Conservation (phyloP, 345 rosid genomes). For the Pseudoturritis turrita region DNA sequence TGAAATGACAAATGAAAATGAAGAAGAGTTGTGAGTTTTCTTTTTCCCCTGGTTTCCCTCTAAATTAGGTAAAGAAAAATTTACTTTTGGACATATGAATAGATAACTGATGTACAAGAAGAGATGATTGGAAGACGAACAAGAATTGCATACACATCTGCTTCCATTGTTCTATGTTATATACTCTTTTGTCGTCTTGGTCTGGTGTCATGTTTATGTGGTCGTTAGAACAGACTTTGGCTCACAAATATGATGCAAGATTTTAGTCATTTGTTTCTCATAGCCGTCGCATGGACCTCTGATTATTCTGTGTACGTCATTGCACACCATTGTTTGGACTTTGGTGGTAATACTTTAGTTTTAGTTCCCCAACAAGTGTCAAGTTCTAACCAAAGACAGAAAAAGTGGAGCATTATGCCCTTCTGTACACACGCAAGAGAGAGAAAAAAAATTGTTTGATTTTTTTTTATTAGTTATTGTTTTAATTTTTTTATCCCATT, state of each 20-base stretch:
- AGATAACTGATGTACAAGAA: constrained; percentile 12
- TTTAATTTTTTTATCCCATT: too few species aligned
- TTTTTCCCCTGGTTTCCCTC: not conserved
- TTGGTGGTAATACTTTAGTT: too few species aligned
- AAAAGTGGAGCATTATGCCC: too few species aligned
- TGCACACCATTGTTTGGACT: too few species aligned
- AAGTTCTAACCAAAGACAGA: too few species aligned
- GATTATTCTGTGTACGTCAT: too few species aligned
- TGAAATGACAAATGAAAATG: constrained; percentile 30
- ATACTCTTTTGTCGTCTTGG: constrained; percentile 4
- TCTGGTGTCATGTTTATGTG: constrained; percentile 3
- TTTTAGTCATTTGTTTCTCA: too few species aligned
- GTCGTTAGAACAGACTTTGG: not conserved
- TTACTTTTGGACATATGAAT: constrained; percentile 10
- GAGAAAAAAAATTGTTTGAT: too few species aligned
- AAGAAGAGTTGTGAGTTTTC: constrained; percentile 38
- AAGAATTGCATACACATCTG: not conserved
- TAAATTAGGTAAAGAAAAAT: constrained; percentile 6
- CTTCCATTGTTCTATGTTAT: constrained; percentile 4
- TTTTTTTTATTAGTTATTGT: too few species aligned
- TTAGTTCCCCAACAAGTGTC: too few species aligned
- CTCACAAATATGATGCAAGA: not conserved
- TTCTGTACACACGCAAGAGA: too few species aligned
- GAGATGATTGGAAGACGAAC: constrained; percentile 1
- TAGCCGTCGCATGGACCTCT: too few species aligned